phyloP scores from a whole-genome alignment of 2,329 filamentous ascomycete species.

The Alternaria novae-zelandiae region DNA sequence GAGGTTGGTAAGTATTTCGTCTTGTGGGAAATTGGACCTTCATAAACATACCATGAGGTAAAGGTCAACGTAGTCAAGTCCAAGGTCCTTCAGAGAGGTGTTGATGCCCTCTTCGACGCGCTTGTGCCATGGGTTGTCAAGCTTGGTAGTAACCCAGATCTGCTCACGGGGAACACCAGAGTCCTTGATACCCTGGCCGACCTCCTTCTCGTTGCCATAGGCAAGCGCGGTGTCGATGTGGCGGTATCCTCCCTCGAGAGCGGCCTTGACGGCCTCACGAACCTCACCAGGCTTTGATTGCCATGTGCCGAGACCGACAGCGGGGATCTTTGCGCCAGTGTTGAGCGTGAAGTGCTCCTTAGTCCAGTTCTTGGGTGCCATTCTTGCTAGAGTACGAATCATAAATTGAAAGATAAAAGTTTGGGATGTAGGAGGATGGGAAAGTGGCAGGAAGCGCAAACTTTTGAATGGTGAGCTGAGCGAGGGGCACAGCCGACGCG shows the following conservation, averaged over 20 bases:
- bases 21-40: too few species aligned
- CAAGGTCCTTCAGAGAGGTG: slow-evolving; percentile 67
- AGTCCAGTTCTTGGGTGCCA: slow-evolving; percentile 44
- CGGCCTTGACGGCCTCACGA: slow-evolving; percentile 71
- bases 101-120: slow-evolving; percentile 65
- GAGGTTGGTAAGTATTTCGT: slow-evolving; percentile 1
- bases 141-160: slow-evolving; percentile 82
- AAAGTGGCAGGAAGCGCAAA: slow-evolving; percentile 1
- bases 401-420: slow-evolving; percentile 21
- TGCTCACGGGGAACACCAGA: slow-evolving; percentile 68
- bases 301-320: slow-evolving; percentile 80
- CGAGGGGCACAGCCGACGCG: slow-evolving; percentile 10
- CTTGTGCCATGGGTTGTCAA: slow-evolving; percentile 78
- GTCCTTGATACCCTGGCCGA: slow-evolving; percentile 73
- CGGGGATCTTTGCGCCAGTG: slow-evolving; percentile 76
- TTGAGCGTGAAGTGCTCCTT: slow-evolving; percentile 47
- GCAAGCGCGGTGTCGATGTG: slow-evolving; percentile 79
- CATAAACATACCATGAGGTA: slow-evolving; percentile 62
- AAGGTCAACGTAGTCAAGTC: slow-evolving; percentile 71
- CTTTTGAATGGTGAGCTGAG: slow-evolving; percentile 8
- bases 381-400: slow-evolving; percentile 36
- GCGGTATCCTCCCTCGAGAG: slow-evolving; percentile 72
- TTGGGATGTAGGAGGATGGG: slow-evolving; percentile 7
- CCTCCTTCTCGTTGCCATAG: slow-evolving; percentile 79
- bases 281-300: slow-evolving; percentile 75